A percentile compares a stretch with the other conserved stretches of the same genome.
Conservation (phyloP, 768 basidiomycete genomes). For the Rhodocollybia butyracea region DNA sequence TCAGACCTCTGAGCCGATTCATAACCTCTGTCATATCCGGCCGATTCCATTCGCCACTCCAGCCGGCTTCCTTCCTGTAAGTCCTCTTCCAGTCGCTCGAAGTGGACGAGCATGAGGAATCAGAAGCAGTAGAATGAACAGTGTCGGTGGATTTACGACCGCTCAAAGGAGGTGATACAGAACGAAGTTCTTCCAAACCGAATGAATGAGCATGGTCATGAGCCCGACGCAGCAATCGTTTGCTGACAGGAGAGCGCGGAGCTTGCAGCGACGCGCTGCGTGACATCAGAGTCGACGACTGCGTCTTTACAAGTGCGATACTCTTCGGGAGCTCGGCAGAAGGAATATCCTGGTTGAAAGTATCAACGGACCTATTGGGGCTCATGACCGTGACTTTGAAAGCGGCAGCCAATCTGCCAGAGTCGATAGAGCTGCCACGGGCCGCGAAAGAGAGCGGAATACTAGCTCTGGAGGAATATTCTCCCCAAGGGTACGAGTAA, state of each 20-base stretch:
- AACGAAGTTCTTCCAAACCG: background rate
- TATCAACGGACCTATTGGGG: background rate
- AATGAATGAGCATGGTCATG: background rate
- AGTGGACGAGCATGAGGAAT: background rate
- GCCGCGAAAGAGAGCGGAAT: conserved; percentile 24
- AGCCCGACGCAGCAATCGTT: background rate
- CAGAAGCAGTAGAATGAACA: background rate
- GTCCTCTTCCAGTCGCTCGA: background rate
- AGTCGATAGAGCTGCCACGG: background rate
- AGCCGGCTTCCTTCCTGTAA: conserved; percentile 6
- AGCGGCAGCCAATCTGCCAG: background rate
- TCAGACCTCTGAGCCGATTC: conserved; percentile 19
- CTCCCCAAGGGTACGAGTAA: conserved; percentile 56
- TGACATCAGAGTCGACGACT: background rate
- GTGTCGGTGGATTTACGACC: conserved; percentile 5
- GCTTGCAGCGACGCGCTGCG: background rate
- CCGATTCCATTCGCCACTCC: conserved; percentile 7
- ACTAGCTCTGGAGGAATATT: conserved; percentile 57
- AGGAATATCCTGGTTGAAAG: background rate
- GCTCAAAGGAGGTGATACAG: background rate
- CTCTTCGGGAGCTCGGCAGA: background rate
- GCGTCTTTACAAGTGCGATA: background rate
- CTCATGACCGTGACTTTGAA: background rate
- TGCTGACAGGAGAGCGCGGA: background rate
- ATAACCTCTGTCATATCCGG: conserved; percentile 14